Evolutionary conservation across 495 filamentous ascomycete species (phyloP).

Genomic region (Astrothelium subdiscretum): DNA sequence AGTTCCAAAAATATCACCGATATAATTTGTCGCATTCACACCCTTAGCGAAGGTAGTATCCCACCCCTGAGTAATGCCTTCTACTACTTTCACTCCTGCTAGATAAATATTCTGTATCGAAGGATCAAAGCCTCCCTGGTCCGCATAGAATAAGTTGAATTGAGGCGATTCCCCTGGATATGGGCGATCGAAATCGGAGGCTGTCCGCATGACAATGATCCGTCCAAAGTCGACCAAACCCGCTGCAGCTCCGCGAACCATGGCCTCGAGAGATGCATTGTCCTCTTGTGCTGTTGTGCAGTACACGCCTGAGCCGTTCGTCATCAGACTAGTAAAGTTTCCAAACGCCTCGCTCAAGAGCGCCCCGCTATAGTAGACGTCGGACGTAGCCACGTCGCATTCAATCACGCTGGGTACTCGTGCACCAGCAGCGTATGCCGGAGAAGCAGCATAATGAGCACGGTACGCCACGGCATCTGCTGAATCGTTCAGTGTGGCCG

Average conservation of each 20-base stretch:
- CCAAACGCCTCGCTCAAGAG: slow-evolving; percentile 51
- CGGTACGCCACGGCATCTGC: slow-evolving; percentile 44
- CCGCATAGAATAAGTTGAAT: slow-evolving; percentile 44
- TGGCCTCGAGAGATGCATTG: slow-evolving; percentile 56
- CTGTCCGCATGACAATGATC: slow-evolving; percentile 64
- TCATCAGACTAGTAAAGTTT: slow-evolving; percentile 51
- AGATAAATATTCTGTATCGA: slow-evolving; percentile 52
- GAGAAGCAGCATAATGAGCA: slow-evolving; percentile 35
- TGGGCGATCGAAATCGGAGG: slow-evolving; percentile 60
- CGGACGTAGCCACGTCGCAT: slow-evolving; percentile 58
- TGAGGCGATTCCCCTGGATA: slow-evolving; percentile 43
- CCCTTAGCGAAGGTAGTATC: slow-evolving; percentile 44
- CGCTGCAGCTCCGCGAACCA: slow-evolving; percentile 45
- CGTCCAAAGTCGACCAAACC: slow-evolving; percentile 54
- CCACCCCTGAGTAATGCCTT: slow-evolving; percentile 55
- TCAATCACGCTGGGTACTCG: slow-evolving; percentile 45
- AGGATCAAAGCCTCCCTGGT: slow-evolving; percentile 49
- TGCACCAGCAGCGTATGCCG: slow-evolving; percentile 40
- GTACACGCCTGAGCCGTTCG: slow-evolving; percentile 57
- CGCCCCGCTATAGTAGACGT: slow-evolving; percentile 59
- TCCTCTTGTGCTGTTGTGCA: slow-evolving; percentile 67
- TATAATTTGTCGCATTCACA: slow-evolving; percentile 52
- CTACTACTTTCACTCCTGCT: slow-evolving; percentile 54
- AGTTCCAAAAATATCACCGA: slow-evolving; percentile 62
- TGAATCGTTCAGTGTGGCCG: slow-evolving; percentile 46